Evolutionary conservation across 2,329 filamentous ascomycete genomes (phyloP).

Genomic region (Fusarium burgessii): DNA sequence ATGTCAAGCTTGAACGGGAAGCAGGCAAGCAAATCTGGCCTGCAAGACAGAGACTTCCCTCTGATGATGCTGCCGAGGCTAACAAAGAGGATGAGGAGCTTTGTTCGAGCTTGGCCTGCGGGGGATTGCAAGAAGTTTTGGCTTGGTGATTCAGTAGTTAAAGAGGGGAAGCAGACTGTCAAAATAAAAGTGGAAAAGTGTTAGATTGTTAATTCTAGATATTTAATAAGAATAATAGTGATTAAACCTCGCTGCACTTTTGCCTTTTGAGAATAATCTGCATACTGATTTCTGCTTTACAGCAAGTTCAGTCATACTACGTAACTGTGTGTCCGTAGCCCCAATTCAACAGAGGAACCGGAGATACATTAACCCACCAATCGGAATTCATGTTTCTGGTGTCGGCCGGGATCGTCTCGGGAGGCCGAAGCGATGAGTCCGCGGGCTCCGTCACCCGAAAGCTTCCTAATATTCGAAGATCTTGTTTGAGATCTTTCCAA

Average conservation of each 20-base stretch:
- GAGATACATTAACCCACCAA: no score
- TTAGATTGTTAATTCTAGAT: neutral
- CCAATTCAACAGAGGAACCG: no score
- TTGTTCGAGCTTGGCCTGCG: slow-evolving; percentile 21
- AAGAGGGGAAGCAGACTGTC: neutral
- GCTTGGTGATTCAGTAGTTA: slow-evolving; percentile 2
- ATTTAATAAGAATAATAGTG: neutral
- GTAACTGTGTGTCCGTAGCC: no score
- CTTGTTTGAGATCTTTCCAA: no score
- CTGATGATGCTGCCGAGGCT: neutral
- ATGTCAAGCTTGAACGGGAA: slow-evolving; percentile 21
- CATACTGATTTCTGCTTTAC: no score
- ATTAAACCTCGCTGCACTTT: neutral
- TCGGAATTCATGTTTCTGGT: neutral
- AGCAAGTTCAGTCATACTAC: no score
- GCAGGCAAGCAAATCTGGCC: slow-evolving; percentile 26
- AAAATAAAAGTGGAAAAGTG: neutral
- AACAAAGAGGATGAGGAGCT: slow-evolving; percentile 28
- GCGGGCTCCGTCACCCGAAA: neutral
- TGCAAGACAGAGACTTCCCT: slow-evolving; percentile 18
- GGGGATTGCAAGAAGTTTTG: slow-evolving; percentile 21
- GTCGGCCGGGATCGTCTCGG: neutral
- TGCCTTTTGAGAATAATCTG: no score
- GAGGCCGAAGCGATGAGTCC: neutral
- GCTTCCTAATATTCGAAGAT: neutral